These are phyloP conservation scores for Psilocybe cubensis DNA, from an alignment of 768 basidiomycete species.

Conservation along the genomic window DNA sequence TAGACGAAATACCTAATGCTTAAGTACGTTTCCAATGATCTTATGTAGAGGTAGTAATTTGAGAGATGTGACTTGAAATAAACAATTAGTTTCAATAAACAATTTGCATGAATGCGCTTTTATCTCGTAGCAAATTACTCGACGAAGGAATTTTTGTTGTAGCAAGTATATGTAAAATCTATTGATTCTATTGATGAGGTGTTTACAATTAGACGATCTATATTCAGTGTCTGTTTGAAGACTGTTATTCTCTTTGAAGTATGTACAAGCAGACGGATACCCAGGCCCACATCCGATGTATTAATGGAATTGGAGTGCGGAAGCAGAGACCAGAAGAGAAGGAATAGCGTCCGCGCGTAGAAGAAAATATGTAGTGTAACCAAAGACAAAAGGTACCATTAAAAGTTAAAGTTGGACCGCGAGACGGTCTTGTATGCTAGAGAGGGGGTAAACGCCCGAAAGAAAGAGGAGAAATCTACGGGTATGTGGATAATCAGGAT, in stretches of 20 bases:
- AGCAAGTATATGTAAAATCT: no score
- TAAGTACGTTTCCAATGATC: no score
- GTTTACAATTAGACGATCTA: not conserved
- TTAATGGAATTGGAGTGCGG: not conserved
- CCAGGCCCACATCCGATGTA: not conserved
- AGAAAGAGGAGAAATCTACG: constrained; percentile 16
- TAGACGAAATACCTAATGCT: no score
- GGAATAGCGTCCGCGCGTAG: not conserved
- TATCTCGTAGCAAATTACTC: no score
- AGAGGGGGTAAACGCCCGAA: not conserved
- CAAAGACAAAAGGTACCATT: not conserved
- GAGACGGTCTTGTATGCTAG: constrained; percentile 1
- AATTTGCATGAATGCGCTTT: no score
- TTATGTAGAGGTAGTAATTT: no score
- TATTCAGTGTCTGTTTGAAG: not conserved
- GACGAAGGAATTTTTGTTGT: no score
- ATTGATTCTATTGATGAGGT: no score
- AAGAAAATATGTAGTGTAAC: not conserved
- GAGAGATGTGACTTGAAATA: no score
- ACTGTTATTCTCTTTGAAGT: not conserved
- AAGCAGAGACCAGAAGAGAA: not conserved
- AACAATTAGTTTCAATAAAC: no score
- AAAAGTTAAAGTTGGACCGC: not conserved
- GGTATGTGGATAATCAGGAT: constrained; percentile 5
- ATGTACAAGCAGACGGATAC: not conserved